Percentiles rank a stretch among this genome's conserved stretches.
Conservation (phyloP, 306 rosid species). For the Prunus padus region DNA sequence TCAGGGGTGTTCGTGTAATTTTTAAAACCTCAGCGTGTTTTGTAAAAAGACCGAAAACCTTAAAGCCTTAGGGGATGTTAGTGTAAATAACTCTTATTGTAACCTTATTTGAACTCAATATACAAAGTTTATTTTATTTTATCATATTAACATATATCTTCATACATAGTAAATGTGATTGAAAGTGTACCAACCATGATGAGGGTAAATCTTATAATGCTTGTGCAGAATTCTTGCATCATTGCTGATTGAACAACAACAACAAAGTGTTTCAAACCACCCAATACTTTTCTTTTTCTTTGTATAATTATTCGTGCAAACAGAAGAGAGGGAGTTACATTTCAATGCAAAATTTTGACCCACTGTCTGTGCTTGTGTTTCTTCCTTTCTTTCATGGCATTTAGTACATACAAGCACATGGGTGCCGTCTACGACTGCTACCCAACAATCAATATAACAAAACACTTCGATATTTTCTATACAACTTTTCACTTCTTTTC, state of each 20-base stretch:
- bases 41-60: too few relatives aligned
- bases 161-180: not conserved
- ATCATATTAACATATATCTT: not conserved
- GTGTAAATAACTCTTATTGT: too few relatives aligned
- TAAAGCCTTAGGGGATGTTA: too few relatives aligned
- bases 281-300: constrained; percentile 8
- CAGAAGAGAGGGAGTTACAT: not conserved
- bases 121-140: too few relatives aligned
- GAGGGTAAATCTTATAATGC: constrained; percentile 10
- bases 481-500: not conserved
- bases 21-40: too few relatives aligned
- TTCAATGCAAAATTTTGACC: constrained; percentile 6
- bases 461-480: constrained; percentile 6
- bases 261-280: constrained; percentile 11
- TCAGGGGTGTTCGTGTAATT: too few relatives aligned
- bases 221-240: not conserved
- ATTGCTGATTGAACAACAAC: constrained; percentile 5
- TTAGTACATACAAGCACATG: constrained; percentile 20
- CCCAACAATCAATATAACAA: constrained; percentile 22
- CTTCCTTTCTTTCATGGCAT: constrained; percentile 19
- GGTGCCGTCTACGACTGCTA: constrained; percentile 18
- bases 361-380: constrained; percentile 19
- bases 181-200: not conserved
- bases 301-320: constrained; percentile 16
- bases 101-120: too few relatives aligned